These are phyloP conservation scores for Coemansia reversa DNA, from an alignment of 192 early-diverging fungal species.

Conservation along the genomic window DNA sequence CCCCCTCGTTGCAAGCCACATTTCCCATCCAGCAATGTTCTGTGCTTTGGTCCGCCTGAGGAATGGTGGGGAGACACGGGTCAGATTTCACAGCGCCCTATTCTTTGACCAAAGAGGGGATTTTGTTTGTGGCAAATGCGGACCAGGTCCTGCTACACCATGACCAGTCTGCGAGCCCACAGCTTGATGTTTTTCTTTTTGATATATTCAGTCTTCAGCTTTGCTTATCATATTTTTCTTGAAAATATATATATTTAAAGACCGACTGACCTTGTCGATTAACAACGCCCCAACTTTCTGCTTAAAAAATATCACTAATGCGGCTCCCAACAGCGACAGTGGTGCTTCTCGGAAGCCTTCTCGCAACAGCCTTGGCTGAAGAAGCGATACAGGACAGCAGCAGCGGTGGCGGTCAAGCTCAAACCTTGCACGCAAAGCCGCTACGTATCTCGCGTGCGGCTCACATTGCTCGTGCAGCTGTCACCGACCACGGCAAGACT, in stretches of 20 bases:
- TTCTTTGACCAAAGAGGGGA: not conserved
- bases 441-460: slow-evolving; percentile 1
- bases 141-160: not conserved
- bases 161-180: not conserved
- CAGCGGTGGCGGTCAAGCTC: not conserved
- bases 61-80: not conserved
- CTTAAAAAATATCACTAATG: not conserved
- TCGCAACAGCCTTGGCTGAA: not conserved
- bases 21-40: not conserved
- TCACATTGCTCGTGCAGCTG: not conserved
- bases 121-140: not conserved
- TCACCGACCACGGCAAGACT: not conserved
- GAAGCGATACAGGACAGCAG: not conserved
- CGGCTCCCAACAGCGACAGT: not conserved
- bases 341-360: not conserved
- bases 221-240: not conserved
- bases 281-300: not conserved
- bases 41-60: not conserved
- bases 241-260: not conserved
- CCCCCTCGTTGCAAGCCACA: not conserved
- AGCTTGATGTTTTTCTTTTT: not conserved
- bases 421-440: not conserved
- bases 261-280: not conserved
- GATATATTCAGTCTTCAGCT: not conserved
- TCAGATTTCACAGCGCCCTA: not conserved